Evolutionary conservation across 176 grass and related monocot genomes (phyloP).

Genomic region (Triticum timopheevii): DNA sequence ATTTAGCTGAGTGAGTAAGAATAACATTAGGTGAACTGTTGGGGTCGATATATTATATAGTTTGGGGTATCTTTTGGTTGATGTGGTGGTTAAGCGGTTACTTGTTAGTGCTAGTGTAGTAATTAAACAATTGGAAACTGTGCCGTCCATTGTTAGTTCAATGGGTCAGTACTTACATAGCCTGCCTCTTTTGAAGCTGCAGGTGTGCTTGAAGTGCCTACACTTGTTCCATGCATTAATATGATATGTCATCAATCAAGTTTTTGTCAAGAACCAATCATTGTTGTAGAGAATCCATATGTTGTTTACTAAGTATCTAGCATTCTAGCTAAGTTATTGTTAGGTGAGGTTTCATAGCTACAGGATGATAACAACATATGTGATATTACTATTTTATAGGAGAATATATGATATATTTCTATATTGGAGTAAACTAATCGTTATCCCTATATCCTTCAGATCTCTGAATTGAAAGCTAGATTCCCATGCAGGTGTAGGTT

Average conservation of each 20-base stretch:
- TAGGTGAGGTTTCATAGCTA: background rate
- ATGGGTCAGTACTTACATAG: background rate
- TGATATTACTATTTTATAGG: background rate
- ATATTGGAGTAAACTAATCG: background rate
- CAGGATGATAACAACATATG: background rate
- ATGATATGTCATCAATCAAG: background rate
- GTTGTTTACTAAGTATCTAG: background rate
- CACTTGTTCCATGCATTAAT: background rate
- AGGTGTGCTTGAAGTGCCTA: background rate
- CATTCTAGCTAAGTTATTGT: background rate
- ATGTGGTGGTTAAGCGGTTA: slow-evolving; percentile 23
- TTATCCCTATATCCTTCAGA: background rate
- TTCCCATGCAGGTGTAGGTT: background rate
- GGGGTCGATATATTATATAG: too few relatives aligned
- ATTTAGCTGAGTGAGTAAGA: background rate
- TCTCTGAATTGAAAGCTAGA: slow-evolving; percentile 4
- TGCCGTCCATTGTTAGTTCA: background rate
- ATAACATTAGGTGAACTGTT: slow-evolving; percentile 36
- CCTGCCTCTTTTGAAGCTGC: background rate
- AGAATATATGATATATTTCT: too few relatives aligned
- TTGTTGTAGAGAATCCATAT: background rate
- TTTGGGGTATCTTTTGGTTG: background rate
- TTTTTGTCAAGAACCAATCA: background rate
- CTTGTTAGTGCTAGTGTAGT: background rate
- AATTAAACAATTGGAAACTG: slow-evolving; percentile 3